Base-by-base conservation (phyloP, 164 flowering plant genomes). In the Annona cherimola region DNA sequence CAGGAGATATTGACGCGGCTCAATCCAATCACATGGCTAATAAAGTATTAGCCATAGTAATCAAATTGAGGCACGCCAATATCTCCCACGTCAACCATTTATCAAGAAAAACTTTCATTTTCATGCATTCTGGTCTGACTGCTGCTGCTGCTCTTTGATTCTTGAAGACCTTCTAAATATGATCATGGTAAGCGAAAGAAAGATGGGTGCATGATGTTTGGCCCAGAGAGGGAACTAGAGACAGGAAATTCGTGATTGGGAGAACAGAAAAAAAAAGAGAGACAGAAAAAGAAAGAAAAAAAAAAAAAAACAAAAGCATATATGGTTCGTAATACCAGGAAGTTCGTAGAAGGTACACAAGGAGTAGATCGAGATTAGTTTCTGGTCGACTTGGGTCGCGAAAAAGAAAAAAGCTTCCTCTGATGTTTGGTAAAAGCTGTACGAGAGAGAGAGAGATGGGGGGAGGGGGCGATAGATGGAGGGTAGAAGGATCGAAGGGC, bases 1-100 rank as follows among this genome's bases (percentile, higher is more conserved):
- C 19, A 69, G 68, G 79, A 77, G 79, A 77, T 77, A 77, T 77
- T 77, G 79, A 77, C 79, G 79, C 79, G 79, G 84, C 77, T 78
- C 76, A 78, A 79, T 79, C 77, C 76, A 71, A 82, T 69, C 73
- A 77, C 79, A 79, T 76, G 82, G 84, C 78, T 76, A 70, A 69
- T 42, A 67, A 40, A 26, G 57, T 76, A 60, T 64, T 50, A 73
- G 74, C 61, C 77, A 66, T 62, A 69, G 78, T 69, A 66, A 63
- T 70, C 82, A 76, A 72, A 79, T 76, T 77, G 79, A 76, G 76
- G 61, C 79, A 41, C 71, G 77, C 63, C 74, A 77, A 77, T 75
- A 80, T 73, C 76, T 78, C 76, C 66, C 7, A 40, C 40, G 5
- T 63, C 41, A 26, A 35, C 43, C 43, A 26, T 11, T 40, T 63